These are phyloP conservation scores for Cenchrus americanus DNA, from an alignment of 176 grass and related monocot genomes.

Conservation along the genomic window DNA sequence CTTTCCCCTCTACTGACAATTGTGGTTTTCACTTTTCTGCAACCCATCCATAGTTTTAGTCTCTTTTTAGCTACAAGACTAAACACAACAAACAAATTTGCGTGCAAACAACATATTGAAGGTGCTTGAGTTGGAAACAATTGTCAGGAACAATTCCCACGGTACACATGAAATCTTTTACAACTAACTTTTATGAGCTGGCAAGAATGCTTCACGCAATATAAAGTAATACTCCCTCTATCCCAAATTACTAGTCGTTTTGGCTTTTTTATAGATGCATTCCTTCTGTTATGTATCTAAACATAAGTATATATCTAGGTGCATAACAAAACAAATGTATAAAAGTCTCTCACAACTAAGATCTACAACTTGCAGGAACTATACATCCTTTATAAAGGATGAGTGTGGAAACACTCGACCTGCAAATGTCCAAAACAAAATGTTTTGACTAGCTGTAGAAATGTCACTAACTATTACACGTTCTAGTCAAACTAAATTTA, in stretches of 20 bases:
- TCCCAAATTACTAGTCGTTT: too few species aligned
- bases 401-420: too few species aligned
- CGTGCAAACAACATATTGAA: slow-evolving; percentile 16
- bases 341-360: too few species aligned
- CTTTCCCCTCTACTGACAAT: slow-evolving; percentile 7
- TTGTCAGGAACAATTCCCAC: not conserved
- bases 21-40: not conserved
- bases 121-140: slow-evolving; percentile 18
- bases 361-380: not conserved
- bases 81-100: slow-evolving; percentile 7
- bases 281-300: too few species aligned
- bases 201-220: slow-evolving; percentile 24
- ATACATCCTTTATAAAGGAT: not conserved
- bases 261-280: too few species aligned
- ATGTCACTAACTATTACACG: not conserved
- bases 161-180: slow-evolving; percentile 13
- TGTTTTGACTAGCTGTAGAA: not conserved
- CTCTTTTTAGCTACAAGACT: not conserved
- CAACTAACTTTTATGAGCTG: not conserved
- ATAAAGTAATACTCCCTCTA: not conserved
- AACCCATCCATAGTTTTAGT: slow-evolving; percentile 17
- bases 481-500: not conserved
- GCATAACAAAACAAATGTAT: too few species aligned
- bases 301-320: too few species aligned
- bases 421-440: slow-evolving; percentile 2